A percentile compares a stretch with the other conserved stretches of the same genome.
Conservation (phyloP, 2,329 filamentous ascomycete species). For the Botryotinia globosa region DNA sequence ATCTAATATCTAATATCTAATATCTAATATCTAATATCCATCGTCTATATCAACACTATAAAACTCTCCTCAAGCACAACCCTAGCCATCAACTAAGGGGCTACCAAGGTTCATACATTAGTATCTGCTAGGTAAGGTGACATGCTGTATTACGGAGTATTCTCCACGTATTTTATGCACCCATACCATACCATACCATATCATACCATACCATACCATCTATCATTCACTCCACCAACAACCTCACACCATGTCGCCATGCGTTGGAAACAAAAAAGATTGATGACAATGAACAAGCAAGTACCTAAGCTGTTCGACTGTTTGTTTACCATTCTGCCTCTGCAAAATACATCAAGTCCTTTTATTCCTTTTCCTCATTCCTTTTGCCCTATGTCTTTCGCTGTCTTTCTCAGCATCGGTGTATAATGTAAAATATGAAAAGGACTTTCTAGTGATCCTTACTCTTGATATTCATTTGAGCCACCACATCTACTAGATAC, state of each 20-base stretch:
- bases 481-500: neutral
- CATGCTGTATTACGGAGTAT: neutral
- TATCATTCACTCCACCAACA: neutral
- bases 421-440: neutral
- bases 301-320: neutral
- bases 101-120: conserved; percentile 12
- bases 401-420: neutral
- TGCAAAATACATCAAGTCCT: neutral
- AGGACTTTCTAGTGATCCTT: neutral
- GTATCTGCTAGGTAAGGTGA: conserved; percentile 4
- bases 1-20: neutral
- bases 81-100: conserved; percentile 4
- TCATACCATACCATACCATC: neutral
- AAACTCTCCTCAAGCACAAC: neutral
- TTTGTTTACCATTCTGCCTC: neutral
- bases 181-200: neutral
- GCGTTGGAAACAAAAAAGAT: neutral
- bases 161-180: conserved; percentile 9
- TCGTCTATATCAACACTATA: neutral
- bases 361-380: neutral
- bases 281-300: neutral
- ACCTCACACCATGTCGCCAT: conserved; percentile 5
- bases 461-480: neutral
- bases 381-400: neutral
- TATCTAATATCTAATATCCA: neutral